A percentile compares a stretch with the other conserved stretches of the same genome.
phyloP scores from a whole-genome alignment of 805 yeast genomes.

The Priceomyces fermenticarens region DNA sequence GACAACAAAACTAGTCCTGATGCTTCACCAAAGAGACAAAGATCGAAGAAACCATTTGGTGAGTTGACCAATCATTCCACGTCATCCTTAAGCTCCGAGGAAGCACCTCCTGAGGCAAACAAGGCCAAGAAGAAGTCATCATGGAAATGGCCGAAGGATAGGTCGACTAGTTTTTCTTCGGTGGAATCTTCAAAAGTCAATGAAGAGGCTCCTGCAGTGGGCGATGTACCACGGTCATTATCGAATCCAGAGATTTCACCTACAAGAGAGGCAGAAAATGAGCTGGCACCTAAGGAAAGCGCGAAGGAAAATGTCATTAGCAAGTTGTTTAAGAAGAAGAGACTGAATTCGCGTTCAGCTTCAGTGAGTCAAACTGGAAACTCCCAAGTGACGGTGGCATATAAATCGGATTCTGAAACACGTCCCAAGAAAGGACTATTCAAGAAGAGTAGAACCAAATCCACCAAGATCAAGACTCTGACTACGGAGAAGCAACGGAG shows the following conservation, averaged over 20 bases:
- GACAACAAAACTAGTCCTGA: conserved; percentile 1
- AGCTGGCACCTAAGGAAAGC: not conserved
- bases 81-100: conserved; percentile 5
- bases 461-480: not conserved
- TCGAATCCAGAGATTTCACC: conserved; percentile 33
- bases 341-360: conserved; percentile 15
- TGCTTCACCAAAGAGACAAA: conserved; percentile 6
- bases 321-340: conserved; percentile 38
- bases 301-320: conserved; percentile 40
- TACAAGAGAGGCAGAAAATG: conserved; percentile 8
- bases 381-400: conserved; percentile 23
- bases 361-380: conserved; percentile 8
- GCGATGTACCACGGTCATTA: conserved; percentile 22
- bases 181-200: conserved; percentile 13
- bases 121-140: conserved; percentile 34
- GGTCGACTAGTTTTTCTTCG: conserved; percentile 30
- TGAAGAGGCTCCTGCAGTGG: conserved; percentile 11
- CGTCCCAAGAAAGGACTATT: conserved; percentile 2
- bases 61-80: conserved; percentile 7
- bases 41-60: conserved; percentile 12
- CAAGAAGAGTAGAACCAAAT: conserved; percentile 10
- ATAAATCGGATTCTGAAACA: conserved; percentile 11
- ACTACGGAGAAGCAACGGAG: not conserved
- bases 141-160: conserved; percentile 40
- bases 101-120: conserved; percentile 7